phyloP scores from a whole-genome alignment of 2,329 filamentous ascomycete species.

The Teratosphaeria gauchensis region DNA sequence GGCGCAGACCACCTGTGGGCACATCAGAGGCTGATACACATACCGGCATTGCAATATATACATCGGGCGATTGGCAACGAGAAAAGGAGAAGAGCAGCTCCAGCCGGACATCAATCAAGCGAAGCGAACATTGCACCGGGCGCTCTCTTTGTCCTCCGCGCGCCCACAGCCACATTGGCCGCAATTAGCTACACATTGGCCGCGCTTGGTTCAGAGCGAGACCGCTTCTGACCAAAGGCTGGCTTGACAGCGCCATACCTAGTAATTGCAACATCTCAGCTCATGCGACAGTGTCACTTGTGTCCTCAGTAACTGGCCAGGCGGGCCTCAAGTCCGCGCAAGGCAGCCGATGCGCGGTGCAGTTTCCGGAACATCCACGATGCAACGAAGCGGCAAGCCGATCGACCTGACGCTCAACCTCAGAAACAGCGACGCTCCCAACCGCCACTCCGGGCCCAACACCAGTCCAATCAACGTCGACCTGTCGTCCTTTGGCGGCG shows the following conservation, averaged over 20 bases:
- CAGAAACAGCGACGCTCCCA: slow-evolving; percentile 9
- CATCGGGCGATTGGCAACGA: background rate
- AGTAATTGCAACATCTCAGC: slow-evolving; percentile 5
- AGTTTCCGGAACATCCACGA: slow-evolving; percentile 9
- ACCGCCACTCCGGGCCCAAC: slow-evolving; percentile 10
- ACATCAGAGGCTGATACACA: background rate
- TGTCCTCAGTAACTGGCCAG: slow-evolving; percentile 10
- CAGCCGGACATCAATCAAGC: background rate
- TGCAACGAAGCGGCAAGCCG: slow-evolving; percentile 24
- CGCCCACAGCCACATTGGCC: background rate
- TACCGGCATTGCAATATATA: background rate
- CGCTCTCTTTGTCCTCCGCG: background rate
- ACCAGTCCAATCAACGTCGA: slow-evolving; percentile 28
- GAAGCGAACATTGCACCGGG: background rate
- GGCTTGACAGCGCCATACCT: slow-evolving; percentile 7
- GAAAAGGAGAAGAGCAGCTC: background rate
- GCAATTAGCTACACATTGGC: background rate
- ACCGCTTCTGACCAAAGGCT: background rate
- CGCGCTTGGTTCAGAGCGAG: background rate
- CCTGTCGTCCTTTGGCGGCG: slow-evolving; percentile 27
- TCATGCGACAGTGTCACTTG: slow-evolving; percentile 11
- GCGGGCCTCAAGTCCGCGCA: slow-evolving; percentile 10
- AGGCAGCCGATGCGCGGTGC: slow-evolving; percentile 12
- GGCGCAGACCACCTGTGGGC: background rate
- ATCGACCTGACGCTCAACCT: slow-evolving; percentile 21